phyloP scores from a whole-genome alignment of 371 early-diverging fungal genomes.

The Mortierella sp. region DNA sequence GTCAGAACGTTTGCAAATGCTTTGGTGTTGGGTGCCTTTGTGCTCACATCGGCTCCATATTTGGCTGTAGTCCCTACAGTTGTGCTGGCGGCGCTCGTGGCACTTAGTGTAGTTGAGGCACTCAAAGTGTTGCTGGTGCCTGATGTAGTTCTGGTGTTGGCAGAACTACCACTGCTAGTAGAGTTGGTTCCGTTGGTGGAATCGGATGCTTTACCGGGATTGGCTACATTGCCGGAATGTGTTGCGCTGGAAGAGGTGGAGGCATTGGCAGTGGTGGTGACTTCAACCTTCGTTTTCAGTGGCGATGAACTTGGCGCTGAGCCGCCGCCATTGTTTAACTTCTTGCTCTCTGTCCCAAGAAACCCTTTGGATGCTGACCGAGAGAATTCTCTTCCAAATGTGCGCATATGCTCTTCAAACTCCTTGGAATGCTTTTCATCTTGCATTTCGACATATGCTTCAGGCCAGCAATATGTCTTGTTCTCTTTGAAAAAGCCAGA shows the following conservation, averaged over 20 bases:
- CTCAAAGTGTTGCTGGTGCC: background rate
- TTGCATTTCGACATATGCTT: slow-evolving; percentile 80
- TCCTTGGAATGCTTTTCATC: slow-evolving; percentile 58
- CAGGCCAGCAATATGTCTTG: slow-evolving; percentile 71
- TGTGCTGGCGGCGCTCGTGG: background rate
- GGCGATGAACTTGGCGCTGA: background rate
- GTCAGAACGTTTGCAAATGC: slow-evolving; percentile 6
- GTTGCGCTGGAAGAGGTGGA: background rate
- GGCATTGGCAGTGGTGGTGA: background rate
- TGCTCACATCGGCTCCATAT: too few species aligned
- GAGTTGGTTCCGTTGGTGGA: background rate
- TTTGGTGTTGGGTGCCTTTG: background rate
- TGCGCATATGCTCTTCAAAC: slow-evolving; percentile 33
- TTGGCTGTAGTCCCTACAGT: background rate
- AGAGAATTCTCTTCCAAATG: slow-evolving; percentile 30
- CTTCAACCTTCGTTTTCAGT: background rate
- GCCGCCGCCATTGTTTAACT: background rate
- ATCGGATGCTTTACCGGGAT: background rate
- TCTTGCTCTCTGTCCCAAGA: slow-evolving; percentile 24
- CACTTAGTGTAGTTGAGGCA: background rate
- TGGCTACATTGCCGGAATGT: background rate
- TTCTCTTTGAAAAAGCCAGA: slow-evolving; percentile 72
- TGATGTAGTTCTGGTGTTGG: background rate
- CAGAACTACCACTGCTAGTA: background rate
- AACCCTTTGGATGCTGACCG: slow-evolving; percentile 42